phyloP scores from a whole-genome alignment of 164 flowering plant genomes.

The Brasenia schreberi region DNA sequence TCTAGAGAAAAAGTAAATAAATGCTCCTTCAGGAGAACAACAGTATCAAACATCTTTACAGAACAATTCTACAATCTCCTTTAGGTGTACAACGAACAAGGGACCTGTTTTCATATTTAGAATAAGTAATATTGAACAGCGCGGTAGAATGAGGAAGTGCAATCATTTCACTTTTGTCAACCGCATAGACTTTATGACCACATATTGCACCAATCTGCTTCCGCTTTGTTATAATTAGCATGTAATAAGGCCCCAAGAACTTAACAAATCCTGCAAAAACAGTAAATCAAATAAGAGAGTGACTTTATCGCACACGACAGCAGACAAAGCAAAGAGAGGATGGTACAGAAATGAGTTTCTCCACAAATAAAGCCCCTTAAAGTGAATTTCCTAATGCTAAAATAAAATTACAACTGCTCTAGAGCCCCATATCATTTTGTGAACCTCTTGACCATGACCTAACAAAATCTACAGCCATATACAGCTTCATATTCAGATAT shows the following conservation, averaged over 20 bases:
- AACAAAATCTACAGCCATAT: too few relatives aligned
- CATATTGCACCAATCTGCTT: slow-evolving; percentile 77
- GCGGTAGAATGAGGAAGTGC: slow-evolving; percentile 58
- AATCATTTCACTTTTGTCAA: slow-evolving; percentile 79
- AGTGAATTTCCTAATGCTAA: too few relatives aligned
- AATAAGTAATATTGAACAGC: slow-evolving; percentile 51
- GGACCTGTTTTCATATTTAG: slow-evolving; percentile 97
- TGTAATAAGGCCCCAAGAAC: slow-evolving; percentile 93
- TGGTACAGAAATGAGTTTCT: background rate
- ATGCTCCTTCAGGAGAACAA: background rate
- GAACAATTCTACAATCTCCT: slow-evolving; percentile 21
- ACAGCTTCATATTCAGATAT: too few relatives aligned
- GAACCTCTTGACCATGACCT: too few relatives aligned
- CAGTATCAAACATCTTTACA: slow-evolving; percentile 8
- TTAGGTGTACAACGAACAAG: slow-evolving; percentile 50
- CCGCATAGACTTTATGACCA: slow-evolving; percentile 73
- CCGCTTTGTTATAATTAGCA: slow-evolving; percentile 91
- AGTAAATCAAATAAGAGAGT: slow-evolving; percentile 2
- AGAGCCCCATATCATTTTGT: too few relatives aligned
- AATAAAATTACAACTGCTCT: too few relatives aligned
- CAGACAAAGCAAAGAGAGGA: background rate
- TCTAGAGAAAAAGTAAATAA: too few relatives aligned
- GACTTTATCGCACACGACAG: background rate
- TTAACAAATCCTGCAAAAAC: slow-evolving; percentile 62
- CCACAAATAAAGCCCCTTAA: too few relatives aligned